phyloP scores from a whole-genome alignment of 441 rosid genomes.

The Theobroma grandiflorum region DNA sequence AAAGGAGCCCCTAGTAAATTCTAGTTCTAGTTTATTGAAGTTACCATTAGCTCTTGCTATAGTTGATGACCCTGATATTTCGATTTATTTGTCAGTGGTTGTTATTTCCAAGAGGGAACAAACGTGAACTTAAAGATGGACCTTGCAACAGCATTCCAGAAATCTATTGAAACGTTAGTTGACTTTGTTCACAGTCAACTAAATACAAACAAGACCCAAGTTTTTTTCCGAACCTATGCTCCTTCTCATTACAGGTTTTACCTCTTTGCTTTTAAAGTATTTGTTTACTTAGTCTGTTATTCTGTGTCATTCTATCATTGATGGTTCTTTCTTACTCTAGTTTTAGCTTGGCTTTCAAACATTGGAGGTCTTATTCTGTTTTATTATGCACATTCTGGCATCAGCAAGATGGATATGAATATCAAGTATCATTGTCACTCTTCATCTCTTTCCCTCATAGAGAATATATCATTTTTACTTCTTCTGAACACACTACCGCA shows the following conservation, averaged over 20 bases:
- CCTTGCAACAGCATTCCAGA: conserved; percentile 54
- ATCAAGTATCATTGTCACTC: not conserved
- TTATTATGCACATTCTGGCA: not conserved
- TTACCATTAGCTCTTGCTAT: not conserved
- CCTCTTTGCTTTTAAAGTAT: not conserved
- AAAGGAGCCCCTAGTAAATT: not conserved
- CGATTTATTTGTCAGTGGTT: conserved; percentile 47
- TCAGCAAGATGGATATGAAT: not conserved
- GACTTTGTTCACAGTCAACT: conserved; percentile 53
- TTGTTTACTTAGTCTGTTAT: not conserved
- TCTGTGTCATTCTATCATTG: not conserved
- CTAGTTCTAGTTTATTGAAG: not conserved
- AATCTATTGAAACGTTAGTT: conserved; percentile 55
- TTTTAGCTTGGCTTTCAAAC: not conserved
- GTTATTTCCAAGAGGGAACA: conserved; percentile 64
- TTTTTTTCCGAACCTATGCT: conserved; percentile 66
- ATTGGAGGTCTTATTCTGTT: not conserved
- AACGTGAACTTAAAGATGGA: conserved; percentile 61
- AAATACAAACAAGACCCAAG: conserved; percentile 55
- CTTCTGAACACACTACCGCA: not conserved
- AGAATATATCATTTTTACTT: not conserved
- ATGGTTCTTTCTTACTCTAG: not conserved
- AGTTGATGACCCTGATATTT: conserved; percentile 7
- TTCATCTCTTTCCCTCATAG: not conserved
- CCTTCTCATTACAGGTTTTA: conserved; percentile 74